A percentile compares a stretch with the other conserved stretches of the same genome.
Conservation (phyloP, 208 protist genomes). For the Wallacemonas sp. region DNA sequence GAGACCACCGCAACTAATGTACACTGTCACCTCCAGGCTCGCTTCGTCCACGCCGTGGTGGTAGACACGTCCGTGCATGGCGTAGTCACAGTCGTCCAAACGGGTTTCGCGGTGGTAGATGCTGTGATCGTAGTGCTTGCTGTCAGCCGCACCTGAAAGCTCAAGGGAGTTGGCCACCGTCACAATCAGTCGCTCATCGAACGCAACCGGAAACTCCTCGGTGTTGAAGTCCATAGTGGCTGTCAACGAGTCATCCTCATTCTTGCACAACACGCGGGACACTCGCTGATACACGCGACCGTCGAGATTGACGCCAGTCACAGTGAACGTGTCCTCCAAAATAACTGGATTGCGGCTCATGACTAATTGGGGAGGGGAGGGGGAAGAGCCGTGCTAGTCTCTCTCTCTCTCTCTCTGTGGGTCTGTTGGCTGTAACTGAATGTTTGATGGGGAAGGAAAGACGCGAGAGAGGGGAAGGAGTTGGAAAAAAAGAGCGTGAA, state of each 20-base stretch:
- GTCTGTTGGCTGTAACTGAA: too few relatives aligned
- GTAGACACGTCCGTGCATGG: slow-evolving; percentile 97
- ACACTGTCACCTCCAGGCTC: slow-evolving; percentile 86
- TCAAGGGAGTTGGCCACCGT: slow-evolving; percentile 94
- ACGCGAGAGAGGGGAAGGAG: too few relatives aligned
- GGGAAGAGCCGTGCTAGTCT: too few relatives aligned
- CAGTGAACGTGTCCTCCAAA: slow-evolving; percentile 90
- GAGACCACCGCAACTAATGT: slow-evolving; percentile 97
- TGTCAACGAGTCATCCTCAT: slow-evolving; percentile 72
- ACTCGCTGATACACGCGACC: slow-evolving; percentile 85
- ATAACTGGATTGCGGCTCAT: slow-evolving; percentile 83
- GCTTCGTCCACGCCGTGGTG: slow-evolving; percentile 91
- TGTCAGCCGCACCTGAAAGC: slow-evolving; percentile 74
- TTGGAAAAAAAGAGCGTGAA: too few relatives aligned
- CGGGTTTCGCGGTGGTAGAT: slow-evolving; percentile 89
- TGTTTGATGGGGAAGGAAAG: too few relatives aligned
- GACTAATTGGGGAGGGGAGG: neutral
- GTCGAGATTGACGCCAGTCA: slow-evolving; percentile 76
- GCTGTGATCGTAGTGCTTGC: slow-evolving; percentile 90
- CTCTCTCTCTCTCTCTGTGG: too few relatives aligned
- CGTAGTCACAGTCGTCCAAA: slow-evolving; percentile 97
- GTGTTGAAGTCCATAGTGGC: slow-evolving; percentile 95
- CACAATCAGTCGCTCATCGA: slow-evolving; percentile 93
- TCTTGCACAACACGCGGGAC: slow-evolving; percentile 84
- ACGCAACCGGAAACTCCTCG: slow-evolving; percentile 95